Percentiles rank a stretch among this genome's conserved stretches.
Conservation (phyloP, 2,329 filamentous ascomycete species). For the Aspergillus piperis region DNA sequence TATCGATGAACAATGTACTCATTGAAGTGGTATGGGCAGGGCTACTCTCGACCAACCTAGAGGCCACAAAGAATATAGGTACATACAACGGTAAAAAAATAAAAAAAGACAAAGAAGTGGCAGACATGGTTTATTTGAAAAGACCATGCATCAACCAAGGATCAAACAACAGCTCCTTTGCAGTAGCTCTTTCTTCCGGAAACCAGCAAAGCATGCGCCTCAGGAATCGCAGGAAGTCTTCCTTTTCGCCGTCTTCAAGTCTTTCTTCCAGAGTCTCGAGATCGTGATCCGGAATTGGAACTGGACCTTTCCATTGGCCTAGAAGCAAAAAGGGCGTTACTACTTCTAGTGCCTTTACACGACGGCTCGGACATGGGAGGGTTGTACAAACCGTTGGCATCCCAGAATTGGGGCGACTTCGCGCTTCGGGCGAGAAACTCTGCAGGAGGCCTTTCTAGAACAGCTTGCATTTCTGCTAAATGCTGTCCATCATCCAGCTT, state of each 20-base stretch:
- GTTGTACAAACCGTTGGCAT: slow-evolving; percentile 11
- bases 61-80: too few relatives aligned
- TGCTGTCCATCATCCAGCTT: slow-evolving; percentile 16
- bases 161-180: slow-evolving; percentile 20
- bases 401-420: slow-evolving; percentile 9
- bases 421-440: slow-evolving; percentile 17
- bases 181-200: slow-evolving; percentile 17
- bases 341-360: background rate
- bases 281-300: slow-evolving; percentile 9
- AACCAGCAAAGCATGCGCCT: slow-evolving; percentile 15
- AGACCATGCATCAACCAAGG: slow-evolving; percentile 21
- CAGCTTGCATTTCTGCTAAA: slow-evolving; percentile 15
- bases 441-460: slow-evolving; percentile 8
- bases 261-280: slow-evolving; percentile 16
- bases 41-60: too few relatives aligned
- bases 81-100: too few relatives aligned
- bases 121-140: background rate
- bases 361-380: background rate
- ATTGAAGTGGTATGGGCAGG: too few relatives aligned
- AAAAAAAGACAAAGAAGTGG: too few relatives aligned
- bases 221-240: slow-evolving; percentile 18
- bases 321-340: background rate
- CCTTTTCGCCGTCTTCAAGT: slow-evolving; percentile 16
- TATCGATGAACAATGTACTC: too few relatives aligned
- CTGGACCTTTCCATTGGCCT: slow-evolving; percentile 17